Evolutionary conservation across 2,329 filamentous ascomycete genomes (phyloP).

Genomic region (Trichoderma guizhouense): DNA sequence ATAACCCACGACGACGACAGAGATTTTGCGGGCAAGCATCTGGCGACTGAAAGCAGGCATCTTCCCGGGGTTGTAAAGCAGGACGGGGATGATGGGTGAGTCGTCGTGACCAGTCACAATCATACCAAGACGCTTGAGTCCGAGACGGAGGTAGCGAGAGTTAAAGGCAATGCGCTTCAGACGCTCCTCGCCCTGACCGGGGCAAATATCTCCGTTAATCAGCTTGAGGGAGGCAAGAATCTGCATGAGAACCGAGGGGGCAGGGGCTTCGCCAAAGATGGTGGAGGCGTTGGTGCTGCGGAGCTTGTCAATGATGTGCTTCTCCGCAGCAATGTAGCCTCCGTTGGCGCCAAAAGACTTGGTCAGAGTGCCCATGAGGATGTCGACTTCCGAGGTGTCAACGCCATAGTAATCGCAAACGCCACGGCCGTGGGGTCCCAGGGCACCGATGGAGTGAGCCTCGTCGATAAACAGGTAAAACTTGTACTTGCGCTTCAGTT

Average conservation of each 20-base stretch:
- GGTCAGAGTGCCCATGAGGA: constrained; percentile 96
- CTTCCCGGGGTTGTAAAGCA: constrained; percentile 98
- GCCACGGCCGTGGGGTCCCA: constrained; percentile 83
- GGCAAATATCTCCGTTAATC: constrained; percentile 81
- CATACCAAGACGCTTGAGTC: constrained; percentile 92
- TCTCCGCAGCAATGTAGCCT: constrained; percentile 88
- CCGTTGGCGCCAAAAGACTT: constrained; percentile 99
- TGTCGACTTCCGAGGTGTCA: constrained; percentile 82
- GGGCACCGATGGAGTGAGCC: constrained; percentile 90
- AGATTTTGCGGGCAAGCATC: constrained; percentile 97
- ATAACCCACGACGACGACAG: constrained; percentile 95
- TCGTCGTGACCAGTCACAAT: constrained; percentile 98
- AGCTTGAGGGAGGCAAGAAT: constrained; percentile 83
- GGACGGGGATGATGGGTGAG: constrained; percentile 90
- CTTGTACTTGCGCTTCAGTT: constrained; percentile 92
- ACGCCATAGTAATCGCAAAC: constrained; percentile 97
- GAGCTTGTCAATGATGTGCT: constrained; percentile 88
- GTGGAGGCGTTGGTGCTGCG: constrained; percentile 81
- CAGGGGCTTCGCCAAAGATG: constrained; percentile 80
- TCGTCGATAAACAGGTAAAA: constrained; percentile 95
- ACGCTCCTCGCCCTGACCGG: constrained; percentile 92
- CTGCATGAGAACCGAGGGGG: constrained; percentile 85
- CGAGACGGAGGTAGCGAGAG: constrained; percentile 94
- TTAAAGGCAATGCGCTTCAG: constrained; percentile 97
- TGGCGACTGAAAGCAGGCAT: constrained; percentile 98